These are phyloP conservation scores for Tuber microsphaerosporum DNA, from an alignment of 495 filamentous ascomycete genomes.

Conservation along the genomic window DNA sequence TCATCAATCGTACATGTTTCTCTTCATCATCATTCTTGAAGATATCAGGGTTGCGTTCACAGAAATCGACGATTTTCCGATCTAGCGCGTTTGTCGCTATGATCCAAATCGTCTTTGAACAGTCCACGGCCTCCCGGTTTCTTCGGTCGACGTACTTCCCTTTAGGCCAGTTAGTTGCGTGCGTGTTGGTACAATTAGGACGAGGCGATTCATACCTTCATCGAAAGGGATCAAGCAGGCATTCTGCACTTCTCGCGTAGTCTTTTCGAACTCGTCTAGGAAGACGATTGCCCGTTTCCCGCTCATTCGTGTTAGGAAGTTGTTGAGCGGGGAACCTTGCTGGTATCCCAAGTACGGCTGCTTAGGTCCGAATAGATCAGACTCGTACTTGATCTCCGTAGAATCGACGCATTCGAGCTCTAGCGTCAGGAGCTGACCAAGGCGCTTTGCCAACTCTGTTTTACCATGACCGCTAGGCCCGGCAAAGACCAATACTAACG, in stretches of 20 bases:
- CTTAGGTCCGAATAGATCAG: constrained; percentile 49
- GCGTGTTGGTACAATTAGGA: background rate
- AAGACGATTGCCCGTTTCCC: constrained; percentile 49
- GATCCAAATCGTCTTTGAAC: constrained; percentile 53
- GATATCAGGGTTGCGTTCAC: constrained; percentile 30
- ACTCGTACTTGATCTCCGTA: constrained; percentile 42
- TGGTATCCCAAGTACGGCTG: constrained; percentile 42
- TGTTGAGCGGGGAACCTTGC: constrained; percentile 48
- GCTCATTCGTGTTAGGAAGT: constrained; percentile 48
- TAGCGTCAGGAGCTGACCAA: constrained; percentile 46
- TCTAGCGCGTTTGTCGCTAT: constrained; percentile 51
- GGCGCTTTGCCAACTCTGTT: constrained; percentile 46
- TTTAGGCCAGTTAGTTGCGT: constrained; percentile 14
- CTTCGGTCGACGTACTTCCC: constrained; percentile 49
- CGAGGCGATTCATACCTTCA: constrained; percentile 40
- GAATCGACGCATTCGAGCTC: constrained; percentile 47
- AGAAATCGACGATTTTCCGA: constrained; percentile 44
- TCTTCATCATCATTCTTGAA: constrained; percentile 32
- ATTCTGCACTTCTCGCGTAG: constrained; percentile 44
- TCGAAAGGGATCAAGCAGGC: constrained; percentile 48
- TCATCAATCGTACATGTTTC: constrained; percentile 35
- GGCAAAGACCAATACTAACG: constrained; percentile 47
- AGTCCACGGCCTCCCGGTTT: constrained; percentile 45
- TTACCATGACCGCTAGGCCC: constrained; percentile 53
- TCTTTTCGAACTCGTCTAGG: constrained; percentile 57